Evolutionary conservation across 176 grass and related monocot species (phyloP).

Genomic region (Rhynchospora tenuis): DNA sequence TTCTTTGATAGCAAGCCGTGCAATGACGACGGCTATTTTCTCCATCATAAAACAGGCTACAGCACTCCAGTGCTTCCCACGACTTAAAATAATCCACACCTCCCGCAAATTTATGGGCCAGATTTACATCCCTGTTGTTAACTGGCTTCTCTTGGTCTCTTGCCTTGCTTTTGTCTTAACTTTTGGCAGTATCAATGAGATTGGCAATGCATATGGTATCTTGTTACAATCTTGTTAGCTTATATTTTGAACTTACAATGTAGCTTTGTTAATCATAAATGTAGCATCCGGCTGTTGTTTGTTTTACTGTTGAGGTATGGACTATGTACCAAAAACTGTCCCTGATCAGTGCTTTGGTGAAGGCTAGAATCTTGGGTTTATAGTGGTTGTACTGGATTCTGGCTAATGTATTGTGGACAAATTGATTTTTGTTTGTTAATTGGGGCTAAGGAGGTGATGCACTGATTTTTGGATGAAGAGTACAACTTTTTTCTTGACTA

Average conservation of each 20-base stretch:
- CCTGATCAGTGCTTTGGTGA: background rate
- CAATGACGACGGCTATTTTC: conserved; percentile 96
- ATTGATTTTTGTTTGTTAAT: background rate
- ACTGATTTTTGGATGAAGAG: background rate
- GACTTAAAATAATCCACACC: conserved; percentile 97
- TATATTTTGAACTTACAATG: conserved; percentile 10
- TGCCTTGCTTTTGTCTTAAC: conserved; percentile 68
- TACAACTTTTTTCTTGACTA: background rate
- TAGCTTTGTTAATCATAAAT: background rate
- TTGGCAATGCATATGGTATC: conserved; percentile 95
- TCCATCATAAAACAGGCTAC: conserved; percentile 92
- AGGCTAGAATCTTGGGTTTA: background rate
- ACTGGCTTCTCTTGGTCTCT: conserved; percentile 87
- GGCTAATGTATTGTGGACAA: background rate
- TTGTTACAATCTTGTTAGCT: background rate
- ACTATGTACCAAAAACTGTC: background rate
- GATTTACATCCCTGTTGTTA: conserved; percentile 98
- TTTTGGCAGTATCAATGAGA: conserved; percentile 96
- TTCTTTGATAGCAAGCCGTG: conserved; percentile 88
- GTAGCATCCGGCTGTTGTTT: background rate
- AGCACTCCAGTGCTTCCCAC: conserved; percentile 91
- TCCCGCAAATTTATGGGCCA: conserved; percentile 96
- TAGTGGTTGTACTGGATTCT: background rate
- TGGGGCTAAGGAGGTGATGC: background rate
- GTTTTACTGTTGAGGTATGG: background rate